phyloP scores from a whole-genome alignment of 305 asterid species.

The Fraxinus xanthoxyloides region DNA sequence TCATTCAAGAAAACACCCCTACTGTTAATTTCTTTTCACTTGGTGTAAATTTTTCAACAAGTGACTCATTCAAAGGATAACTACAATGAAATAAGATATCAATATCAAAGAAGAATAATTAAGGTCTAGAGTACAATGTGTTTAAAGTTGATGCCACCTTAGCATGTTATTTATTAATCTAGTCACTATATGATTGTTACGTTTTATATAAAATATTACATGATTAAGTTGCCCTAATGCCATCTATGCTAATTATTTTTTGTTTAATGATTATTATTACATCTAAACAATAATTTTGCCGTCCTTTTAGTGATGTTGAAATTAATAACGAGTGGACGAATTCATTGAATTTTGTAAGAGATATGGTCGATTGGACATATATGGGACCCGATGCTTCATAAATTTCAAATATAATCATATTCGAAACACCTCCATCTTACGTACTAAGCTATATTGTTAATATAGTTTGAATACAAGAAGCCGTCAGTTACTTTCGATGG shows the following conservation, averaged over 20 bases:
- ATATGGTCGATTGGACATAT: not conserved
- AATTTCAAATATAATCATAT: not conserved
- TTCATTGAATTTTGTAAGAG: not conserved
- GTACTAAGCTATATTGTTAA: not conserved
- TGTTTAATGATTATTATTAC: not conserved
- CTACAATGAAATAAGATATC: not conserved
- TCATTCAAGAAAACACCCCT: not conserved
- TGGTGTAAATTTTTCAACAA: not conserved
- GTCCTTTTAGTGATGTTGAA: conserved; percentile 8
- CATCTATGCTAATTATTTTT: not conserved
- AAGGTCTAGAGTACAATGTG: not conserved
- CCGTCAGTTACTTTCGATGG: not conserved
- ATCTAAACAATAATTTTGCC: conserved; percentile 11
- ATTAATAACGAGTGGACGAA: not conserved
- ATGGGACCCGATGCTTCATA: not conserved
- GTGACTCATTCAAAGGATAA: conserved; percentile 1
- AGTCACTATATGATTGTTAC: conserved; percentile 18
- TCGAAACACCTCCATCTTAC: not conserved
- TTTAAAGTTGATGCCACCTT: conserved; percentile 20
- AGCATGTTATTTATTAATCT: conserved; percentile 18
- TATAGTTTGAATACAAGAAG: not conserved
- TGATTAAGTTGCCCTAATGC: conserved; percentile 1
- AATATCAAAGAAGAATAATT: conserved; percentile 10
- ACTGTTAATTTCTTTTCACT: not conserved
- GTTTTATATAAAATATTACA: not conserved